Evolutionary conservation across 352 stramenopile species (phyloP).

Genomic region (Globisporangium cylindrosporum): DNA sequence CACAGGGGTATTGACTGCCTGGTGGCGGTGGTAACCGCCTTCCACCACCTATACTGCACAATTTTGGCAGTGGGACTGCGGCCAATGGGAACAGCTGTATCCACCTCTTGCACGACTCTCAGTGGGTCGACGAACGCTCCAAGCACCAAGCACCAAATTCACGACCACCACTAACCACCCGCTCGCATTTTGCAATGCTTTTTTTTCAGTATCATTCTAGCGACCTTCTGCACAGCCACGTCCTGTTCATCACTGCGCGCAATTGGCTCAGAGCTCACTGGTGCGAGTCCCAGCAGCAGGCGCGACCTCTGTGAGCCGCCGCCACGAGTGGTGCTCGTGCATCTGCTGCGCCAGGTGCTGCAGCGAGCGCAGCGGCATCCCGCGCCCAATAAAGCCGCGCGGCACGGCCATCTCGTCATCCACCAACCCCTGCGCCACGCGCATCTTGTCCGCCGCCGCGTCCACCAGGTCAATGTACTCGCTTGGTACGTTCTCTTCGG

Average conservation of each 20-base stretch:
- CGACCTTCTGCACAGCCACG: not conserved
- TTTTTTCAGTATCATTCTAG: not conserved
- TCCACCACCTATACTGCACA: not conserved
- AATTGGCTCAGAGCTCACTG: conserved; percentile 28
- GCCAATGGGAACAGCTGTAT: not conserved
- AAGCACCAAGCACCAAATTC: not conserved
- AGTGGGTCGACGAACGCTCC: not conserved
- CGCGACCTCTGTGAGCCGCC: conserved; percentile 15
- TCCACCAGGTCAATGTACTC: conserved; percentile 39
- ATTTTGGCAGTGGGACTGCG: not conserved
- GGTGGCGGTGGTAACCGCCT: not conserved
- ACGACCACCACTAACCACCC: not conserved
- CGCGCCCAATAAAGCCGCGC: conserved; percentile 52
- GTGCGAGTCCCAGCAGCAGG: conserved; percentile 7
- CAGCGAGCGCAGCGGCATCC: conserved; percentile 47
- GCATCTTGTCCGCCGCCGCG: conserved; percentile 31
- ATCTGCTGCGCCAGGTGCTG: conserved; percentile 44
- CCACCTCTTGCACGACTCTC: not conserved
- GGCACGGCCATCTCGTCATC: conserved; percentile 44
- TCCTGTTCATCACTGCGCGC: not conserved
- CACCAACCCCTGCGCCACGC: conserved; percentile 41
- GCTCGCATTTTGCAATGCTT: not conserved
- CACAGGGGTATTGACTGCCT: not conserved
- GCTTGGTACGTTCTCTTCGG: conserved; percentile 40
- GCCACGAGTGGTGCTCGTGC: conserved; percentile 34